Base-by-base conservation (phyloP, 2,329 filamentous ascomycete genomes). In the Aspergillus fructus region DNA sequence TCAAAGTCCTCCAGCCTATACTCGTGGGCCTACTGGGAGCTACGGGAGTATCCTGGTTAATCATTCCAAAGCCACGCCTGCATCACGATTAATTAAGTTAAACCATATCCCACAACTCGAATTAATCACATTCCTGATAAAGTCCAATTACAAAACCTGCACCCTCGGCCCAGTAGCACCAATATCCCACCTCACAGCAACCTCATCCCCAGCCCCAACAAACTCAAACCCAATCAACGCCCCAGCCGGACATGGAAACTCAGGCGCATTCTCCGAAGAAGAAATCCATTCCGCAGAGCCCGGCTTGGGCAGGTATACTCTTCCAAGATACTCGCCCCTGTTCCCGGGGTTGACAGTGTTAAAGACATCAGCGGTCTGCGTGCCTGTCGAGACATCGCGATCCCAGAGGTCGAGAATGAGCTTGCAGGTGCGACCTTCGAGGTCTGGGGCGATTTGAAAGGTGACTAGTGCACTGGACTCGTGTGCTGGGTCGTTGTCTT, bases 1-100 rank as follows among this genome's bases (percentile, higher is more conserved):
- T 84, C 0, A 68, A 72, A 1, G 76, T 82, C 0, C 59, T 85
- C 51, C 82, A 83, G 59, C 82, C 82, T 0, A 79, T 85, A 15
- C 68, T 84, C 1, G 76, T 82, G 8, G 80, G 71, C 0, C 64
- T 84, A 9, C 63, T 84, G 12, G 71, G 74, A 0, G 78, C 78
- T 0, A 81, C 78, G n/a, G 74, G 72, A 0, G 59, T 80, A 6
- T 76, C 72, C 9, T 84, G 81, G 81, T 57, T 80, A 12, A 64
- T 82, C 9, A 45, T 71, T 1, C 70, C 70, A 1, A 69, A 64
- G 48, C 40, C 58, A 5, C 58, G 47, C 13, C 53, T 65, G 8
- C 67, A 67, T 58, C 62, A 59, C 21, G 67, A 69, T 42, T 69
- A 58, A 56, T 15, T 30, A 23, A 19, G 9, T 24, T 1, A 19